Percentiles rank a stretch among this genome's conserved stretches.
Conservation (phyloP, 108 stramenopile genomes). For the Cyclotella choctawhatcheeana region DNA sequence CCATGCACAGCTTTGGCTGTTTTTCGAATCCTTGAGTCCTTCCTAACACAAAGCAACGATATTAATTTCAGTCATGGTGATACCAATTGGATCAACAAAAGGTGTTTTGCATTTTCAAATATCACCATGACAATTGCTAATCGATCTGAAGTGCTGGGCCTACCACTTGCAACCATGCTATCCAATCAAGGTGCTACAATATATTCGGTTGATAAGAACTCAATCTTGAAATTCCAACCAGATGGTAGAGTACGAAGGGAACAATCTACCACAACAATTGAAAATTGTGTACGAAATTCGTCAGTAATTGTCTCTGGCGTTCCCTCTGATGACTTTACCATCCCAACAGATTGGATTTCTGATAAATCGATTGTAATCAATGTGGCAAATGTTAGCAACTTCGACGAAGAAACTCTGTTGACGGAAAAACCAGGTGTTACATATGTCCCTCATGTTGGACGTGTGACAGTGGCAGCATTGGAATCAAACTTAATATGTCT, state of each 20-base stretch:
- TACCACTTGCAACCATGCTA: slow-evolving; percentile 93
- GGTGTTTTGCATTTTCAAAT: slow-evolving; percentile 53
- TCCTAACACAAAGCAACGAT: slow-evolving; percentile 7
- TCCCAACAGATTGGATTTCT: slow-evolving; percentile 74
- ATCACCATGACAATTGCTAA: slow-evolving; percentile 88
- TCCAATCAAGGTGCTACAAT: slow-evolving; percentile 89
- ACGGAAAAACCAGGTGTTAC: slow-evolving; percentile 57
- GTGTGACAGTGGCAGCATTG: slow-evolving; percentile 93
- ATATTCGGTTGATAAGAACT: slow-evolving; percentile 89
- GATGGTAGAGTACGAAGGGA: slow-evolving; percentile 51
- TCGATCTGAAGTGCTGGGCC: slow-evolving; percentile 93
- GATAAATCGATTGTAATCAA: slow-evolving; percentile 84
- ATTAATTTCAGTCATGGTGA: background rate
- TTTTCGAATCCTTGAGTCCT: slow-evolving; percentile 81
- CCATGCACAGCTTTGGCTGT: slow-evolving; percentile 94
- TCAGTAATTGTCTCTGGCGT: slow-evolving; percentile 89
- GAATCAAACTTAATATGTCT: slow-evolving; percentile 89
- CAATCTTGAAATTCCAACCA: slow-evolving; percentile 70
- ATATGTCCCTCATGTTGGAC: slow-evolving; percentile 92
- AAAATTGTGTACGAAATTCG: slow-evolving; percentile 67
- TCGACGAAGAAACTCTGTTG: slow-evolving; percentile 79
- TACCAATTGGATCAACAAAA: background rate
- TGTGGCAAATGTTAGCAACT: slow-evolving; percentile 84
- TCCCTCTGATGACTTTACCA: slow-evolving; percentile 71
- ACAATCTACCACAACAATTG: slow-evolving; percentile 42